Percentiles rank a stretch among this genome's conserved stretches.
These are phyloP conservation scores for Phytophthora vignae DNA, from an alignment of 352 stramenopile genomes.

Conservation along the genomic window DNA sequence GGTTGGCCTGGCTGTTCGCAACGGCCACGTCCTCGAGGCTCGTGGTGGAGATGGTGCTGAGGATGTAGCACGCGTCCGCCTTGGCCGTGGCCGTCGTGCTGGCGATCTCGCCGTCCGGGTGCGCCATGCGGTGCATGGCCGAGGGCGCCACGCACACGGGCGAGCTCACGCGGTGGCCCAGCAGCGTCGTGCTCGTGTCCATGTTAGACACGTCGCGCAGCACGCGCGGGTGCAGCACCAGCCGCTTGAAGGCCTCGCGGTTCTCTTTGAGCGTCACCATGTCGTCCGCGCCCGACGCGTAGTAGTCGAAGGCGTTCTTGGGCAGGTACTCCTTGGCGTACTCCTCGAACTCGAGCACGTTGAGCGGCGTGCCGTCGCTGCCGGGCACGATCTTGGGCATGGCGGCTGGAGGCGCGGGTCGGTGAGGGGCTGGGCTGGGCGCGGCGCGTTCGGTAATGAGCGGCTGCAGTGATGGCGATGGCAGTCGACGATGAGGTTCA, in stretches of 20 bases:
- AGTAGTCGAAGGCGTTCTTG: slow-evolving; percentile 94
- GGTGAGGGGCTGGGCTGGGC: not conserved
- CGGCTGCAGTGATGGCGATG: not conserved
- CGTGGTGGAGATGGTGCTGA: slow-evolving; percentile 87
- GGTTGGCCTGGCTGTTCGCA: slow-evolving; percentile 68
- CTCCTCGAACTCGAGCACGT: slow-evolving; percentile 92
- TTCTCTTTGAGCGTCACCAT: slow-evolving; percentile 87
- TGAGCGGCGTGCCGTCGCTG: slow-evolving; percentile 82
- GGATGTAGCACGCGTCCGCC: slow-evolving; percentile 90
- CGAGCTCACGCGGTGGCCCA: slow-evolving; percentile 91
- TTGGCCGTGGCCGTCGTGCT: slow-evolving; percentile 85
- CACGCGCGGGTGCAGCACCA: slow-evolving; percentile 95
- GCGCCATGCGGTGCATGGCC: slow-evolving; percentile 95
- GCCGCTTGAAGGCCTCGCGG: slow-evolving; percentile 91
- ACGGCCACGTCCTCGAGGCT: slow-evolving; percentile 59
- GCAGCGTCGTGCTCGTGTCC: slow-evolving; percentile 91
- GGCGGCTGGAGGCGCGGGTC: not conserved
- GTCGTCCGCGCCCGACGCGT: slow-evolving; percentile 93
- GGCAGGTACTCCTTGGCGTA: slow-evolving; percentile 90
- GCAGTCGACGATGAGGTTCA: slow-evolving; percentile 6
- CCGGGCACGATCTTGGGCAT: slow-evolving; percentile 78
- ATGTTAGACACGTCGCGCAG: slow-evolving; percentile 94
- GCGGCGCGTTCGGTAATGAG: slow-evolving; percentile 19
- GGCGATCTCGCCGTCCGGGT: slow-evolving; percentile 94
- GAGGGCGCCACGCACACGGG: slow-evolving; percentile 94